Base-by-base conservation (phyloP, 768 basidiomycete species). In the Psilocybe sp. region DNA sequence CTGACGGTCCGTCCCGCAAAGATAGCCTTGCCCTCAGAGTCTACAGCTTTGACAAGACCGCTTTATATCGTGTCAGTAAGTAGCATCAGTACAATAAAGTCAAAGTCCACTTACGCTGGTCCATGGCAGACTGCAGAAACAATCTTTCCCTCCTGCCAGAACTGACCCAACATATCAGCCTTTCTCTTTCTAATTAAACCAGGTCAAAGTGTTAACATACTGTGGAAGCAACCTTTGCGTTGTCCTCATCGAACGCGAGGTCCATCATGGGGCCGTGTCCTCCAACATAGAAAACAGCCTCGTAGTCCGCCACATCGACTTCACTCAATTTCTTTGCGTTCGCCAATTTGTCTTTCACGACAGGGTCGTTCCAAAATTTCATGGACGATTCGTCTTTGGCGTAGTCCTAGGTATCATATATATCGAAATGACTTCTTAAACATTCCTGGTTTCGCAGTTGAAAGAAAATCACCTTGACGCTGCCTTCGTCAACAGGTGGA, bases 241-340 rank as follows among this genome's bases (percentile, higher is more conserved):
- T 85, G 40, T 68, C 64, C 2, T 73, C 64, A 63, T 90, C 81
- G 11, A 55, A 55, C 1, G 88, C 66, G 37, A 92, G 75, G 64
- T 91, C 89, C 38, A 92, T 72, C 34, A 85, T 78, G 10, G 89
- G 87, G 0, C 87, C 87, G 59, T 89, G 86, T 33, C 90, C 89
- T 39, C 89, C 90, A 47, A 87, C 76, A 60, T 87, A 89, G 68
- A 87, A 89, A 49, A 92, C 70, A 9, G 82, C 89, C 46, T 77
- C 81, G 61, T 89, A 92, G 58, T 88, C 81, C 23, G 72, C 62
- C 4, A 65, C 68, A 41, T 76, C 72, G 56, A 91, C 76, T 1
- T 84, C 80, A 0, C 73, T 65, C 42, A 92, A 69, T 64, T 75
- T 80, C 68, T 83, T 81, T 4, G 87, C 78, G 34, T 68, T 69